A percentile compares a stretch with the other conserved stretches of the same genome.
Conservation (phyloP, 2,329 filamentous ascomycete genomes). For the Albifimbria verrucaria region DNA sequence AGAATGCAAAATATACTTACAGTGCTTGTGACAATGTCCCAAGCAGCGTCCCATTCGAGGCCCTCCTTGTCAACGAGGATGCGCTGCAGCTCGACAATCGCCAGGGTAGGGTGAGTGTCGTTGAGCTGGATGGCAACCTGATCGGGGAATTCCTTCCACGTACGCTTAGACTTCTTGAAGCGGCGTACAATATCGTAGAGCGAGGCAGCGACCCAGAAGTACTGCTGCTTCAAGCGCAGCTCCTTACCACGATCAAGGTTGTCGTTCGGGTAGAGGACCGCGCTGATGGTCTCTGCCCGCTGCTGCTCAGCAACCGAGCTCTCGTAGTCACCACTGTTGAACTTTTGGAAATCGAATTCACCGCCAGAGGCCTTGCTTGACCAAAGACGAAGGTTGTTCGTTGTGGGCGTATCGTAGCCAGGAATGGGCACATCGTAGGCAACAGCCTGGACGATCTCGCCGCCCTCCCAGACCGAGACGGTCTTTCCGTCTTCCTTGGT, state of each 20-base stretch:
- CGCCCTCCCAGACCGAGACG: constrained; percentile 79
- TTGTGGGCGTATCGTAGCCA: constrained; percentile 83
- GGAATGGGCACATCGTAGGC: constrained; percentile 93
- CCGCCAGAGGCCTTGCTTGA: constrained; percentile 95
- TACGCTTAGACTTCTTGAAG: constrained; percentile 94
- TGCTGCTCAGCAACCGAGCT: constrained; percentile 98
- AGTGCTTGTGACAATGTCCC: constrained; percentile 72
- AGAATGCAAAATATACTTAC: constrained; percentile 36
- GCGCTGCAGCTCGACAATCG: constrained; percentile 91
- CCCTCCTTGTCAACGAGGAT: constrained; percentile 88
- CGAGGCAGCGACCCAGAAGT: constrained; percentile 99
- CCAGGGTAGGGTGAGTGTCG: constrained; percentile 94
- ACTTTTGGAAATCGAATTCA: constrained; percentile 99
- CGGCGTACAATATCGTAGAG: constrained; percentile 93
- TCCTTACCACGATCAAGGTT: constrained; percentile 96
- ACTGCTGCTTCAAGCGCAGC: constrained; percentile 96
- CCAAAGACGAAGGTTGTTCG: constrained; percentile 96
- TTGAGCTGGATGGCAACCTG: constrained; percentile 98
- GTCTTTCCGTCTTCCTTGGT: constrained; percentile 74
- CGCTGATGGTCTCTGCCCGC: constrained; percentile 97
- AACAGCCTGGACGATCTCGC: constrained; percentile 86
- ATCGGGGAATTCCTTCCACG: constrained; percentile 89
- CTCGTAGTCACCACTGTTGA: constrained; percentile 98
- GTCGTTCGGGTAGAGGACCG: constrained; percentile 95
- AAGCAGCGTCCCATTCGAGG: constrained; percentile 89